phyloP scores from a whole-genome alignment of 495 filamentous ascomycete species.

The Neurospora sublineolata region DNA sequence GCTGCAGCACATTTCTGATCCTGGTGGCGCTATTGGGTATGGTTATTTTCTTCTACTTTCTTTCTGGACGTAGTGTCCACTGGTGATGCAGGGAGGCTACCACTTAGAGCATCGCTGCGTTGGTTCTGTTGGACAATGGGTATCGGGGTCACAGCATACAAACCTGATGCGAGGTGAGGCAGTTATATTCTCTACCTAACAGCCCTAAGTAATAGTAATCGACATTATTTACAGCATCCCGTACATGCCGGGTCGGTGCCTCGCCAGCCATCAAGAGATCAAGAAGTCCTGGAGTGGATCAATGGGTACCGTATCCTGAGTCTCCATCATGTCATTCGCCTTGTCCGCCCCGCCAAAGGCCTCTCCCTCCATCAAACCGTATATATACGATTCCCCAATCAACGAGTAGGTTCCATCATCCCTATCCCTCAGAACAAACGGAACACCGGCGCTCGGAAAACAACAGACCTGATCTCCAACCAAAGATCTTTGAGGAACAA shows the following conservation, averaged over 20 bases:
- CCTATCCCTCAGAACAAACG: not conserved
- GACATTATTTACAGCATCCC: not conserved
- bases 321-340: not conserved
- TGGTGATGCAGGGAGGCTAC: not conserved
- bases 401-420: not conserved
- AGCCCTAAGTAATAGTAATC: not conserved
- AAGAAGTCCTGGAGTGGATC: not conserved
- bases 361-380: conserved; percentile 1
- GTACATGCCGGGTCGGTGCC: not conserved
- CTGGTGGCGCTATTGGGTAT: not conserved
- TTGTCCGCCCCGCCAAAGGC: not conserved
- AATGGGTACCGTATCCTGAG: not conserved
- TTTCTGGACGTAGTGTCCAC: not conserved
- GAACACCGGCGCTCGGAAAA: not conserved
- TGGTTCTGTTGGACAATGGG: not conserved
- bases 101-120: not conserved
- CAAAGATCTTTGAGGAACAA: not conserved
- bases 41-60: not conserved
- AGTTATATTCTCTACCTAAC: not conserved
- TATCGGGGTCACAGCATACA: not conserved
- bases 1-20: not conserved
- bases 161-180: not conserved
- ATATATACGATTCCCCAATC: not conserved
- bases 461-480: not conserved
- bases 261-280: not conserved